Conservation (phyloP, 2,329 filamentous ascomycete species). For the Microdochium bolleyi region DNA sequence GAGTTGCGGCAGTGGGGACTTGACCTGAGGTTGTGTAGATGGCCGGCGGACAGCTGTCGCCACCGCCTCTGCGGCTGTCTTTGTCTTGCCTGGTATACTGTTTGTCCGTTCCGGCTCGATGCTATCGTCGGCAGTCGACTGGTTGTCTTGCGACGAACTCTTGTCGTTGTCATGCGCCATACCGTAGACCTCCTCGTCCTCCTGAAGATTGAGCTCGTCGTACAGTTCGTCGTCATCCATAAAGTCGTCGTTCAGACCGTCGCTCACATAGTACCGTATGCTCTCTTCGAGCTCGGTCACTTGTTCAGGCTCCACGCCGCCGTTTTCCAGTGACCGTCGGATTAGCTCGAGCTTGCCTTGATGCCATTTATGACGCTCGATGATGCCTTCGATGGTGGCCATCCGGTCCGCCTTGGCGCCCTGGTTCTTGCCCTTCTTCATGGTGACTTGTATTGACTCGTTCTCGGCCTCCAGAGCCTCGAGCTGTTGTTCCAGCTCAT, state of each 20-base stretch:
- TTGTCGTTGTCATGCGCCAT: conserved; percentile 74
- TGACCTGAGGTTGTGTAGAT: conserved; percentile 67
- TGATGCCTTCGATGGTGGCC: conserved; percentile 73
- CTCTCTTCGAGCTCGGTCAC: conserved; percentile 84
- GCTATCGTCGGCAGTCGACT: conserved; percentile 82
- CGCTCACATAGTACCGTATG: conserved; percentile 92
- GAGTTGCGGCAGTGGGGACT: conserved; percentile 86
- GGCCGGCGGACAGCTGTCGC: conserved; percentile 55
- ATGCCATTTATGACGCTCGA: conserved; percentile 96
- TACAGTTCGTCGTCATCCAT: conserved; percentile 93
- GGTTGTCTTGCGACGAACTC: conserved; percentile 89
- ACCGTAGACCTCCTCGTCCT: conserved; percentile 84
- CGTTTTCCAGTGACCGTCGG: conserved; percentile 85
- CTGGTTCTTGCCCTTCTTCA: conserved; percentile 94
- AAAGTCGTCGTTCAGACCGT: conserved; percentile 82
- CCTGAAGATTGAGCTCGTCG: conserved; percentile 85
- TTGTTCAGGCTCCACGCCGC: conserved; percentile 77
- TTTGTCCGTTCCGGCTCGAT: conserved; percentile 48
- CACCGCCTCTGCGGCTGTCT: conserved; percentile 49
- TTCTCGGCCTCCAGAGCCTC: conserved; percentile 87
- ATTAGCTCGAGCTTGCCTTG: conserved; percentile 87
- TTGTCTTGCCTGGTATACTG: conserved; percentile 42
- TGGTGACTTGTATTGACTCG: conserved; percentile 74
- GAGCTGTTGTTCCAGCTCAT: conserved; percentile 89
- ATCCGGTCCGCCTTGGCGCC: conserved; percentile 77